These are phyloP conservation scores for Colletotrichum euphorbiae DNA, from an alignment of 2,329 filamentous ascomycete genomes.

Conservation along the genomic window DNA sequence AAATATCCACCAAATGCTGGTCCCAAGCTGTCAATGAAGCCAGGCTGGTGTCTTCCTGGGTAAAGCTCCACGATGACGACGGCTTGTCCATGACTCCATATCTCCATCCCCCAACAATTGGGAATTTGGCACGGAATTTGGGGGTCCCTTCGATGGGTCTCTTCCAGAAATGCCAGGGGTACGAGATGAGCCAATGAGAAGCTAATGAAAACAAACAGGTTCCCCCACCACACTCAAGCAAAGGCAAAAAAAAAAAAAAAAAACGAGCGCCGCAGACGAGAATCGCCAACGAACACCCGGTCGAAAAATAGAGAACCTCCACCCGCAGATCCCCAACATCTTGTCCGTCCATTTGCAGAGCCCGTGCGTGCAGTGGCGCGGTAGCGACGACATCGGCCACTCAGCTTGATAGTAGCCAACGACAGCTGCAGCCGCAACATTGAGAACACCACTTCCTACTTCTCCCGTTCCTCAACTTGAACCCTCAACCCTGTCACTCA, in stretches of 20 bases:
- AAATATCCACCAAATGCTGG: background rate
- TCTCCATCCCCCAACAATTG: constrained; percentile 37
- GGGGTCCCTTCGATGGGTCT: constrained; percentile 36
- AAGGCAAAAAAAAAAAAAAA: constrained; percentile 7
- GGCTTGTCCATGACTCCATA: constrained; percentile 23
- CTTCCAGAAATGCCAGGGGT: constrained; percentile 39
- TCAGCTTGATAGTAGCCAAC: background rate
- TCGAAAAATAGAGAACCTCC: constrained; percentile 40
- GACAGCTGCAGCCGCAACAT: background rate
- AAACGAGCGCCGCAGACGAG: constrained; percentile 20
- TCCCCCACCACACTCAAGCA: constrained; percentile 30
- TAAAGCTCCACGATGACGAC: constrained; percentile 15
- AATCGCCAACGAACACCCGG: constrained; percentile 28
- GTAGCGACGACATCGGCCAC: constrained; percentile 7
- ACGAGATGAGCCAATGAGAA: constrained; percentile 11
- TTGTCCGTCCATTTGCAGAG: constrained; percentile 49
- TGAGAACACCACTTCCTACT: constrained; percentile 1
- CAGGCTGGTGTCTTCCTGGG: constrained; percentile 4
- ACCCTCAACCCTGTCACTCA: constrained; percentile 21
- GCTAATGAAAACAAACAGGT: constrained; percentile 16
- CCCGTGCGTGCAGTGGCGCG: constrained; percentile 27
- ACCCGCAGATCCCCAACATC: constrained; percentile 58
- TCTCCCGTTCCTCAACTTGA: constrained; percentile 3
- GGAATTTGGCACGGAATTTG: constrained; percentile 31
- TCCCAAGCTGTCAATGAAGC: background rate